Evolutionary conservation across 2,329 filamentous ascomycete genomes (phyloP), one percentile per base, ranked within the genome.

Genomic region (Chaetomiaceae sp.): DNA sequence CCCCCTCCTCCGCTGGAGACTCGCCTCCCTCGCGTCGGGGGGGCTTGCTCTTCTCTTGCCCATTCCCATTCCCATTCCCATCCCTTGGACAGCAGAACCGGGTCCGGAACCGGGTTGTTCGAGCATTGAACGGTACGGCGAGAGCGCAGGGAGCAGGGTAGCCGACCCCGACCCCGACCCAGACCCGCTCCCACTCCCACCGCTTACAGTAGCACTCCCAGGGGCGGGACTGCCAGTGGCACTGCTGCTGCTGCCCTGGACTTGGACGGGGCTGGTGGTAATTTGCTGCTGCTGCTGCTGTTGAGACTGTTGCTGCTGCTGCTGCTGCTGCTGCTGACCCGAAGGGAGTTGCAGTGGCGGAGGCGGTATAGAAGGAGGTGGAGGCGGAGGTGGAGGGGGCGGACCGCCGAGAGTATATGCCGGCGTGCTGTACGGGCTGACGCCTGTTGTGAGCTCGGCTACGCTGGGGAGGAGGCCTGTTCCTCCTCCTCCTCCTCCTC

Each of bases 391-490:
- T 27, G 25, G 25, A 6, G 27, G 3, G 15, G 42, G 1, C 7
- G 50, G 19, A 22, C 31, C 66, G 73, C 66, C 7, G 76, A 74
- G 17, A 15, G 40, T 47, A 63, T 80, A 81, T 1, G 79, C 77
- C 36, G 79, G 78, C n/a, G 78, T 79, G 59, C 71, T 79, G 64
- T 84, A 85, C 0, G 81, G 79, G 58, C 78, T 82, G 29, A 84
- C 72, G 12, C 83, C 82, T 0, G 82, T 85, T 2, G 83, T 85
- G 61, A 86, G 74, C 64, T 86, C 82, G 33, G 79, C 77, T 15
- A 86, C 74, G 47, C 81, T 77, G 1, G 83, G 83, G n/a, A 86
- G 70, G 57, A 79, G 71, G 0, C 48, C 66, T 65, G 58, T 60
- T 17, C 59, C 56, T 12, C 31, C 25, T 6, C 42, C 4, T 31